Percentiles rank a stretch among this genome's conserved stretches.
phyloP scores from a whole-genome alignment of 495 filamentous ascomycete genomes.

The Trichoderma erinaceum region DNA sequence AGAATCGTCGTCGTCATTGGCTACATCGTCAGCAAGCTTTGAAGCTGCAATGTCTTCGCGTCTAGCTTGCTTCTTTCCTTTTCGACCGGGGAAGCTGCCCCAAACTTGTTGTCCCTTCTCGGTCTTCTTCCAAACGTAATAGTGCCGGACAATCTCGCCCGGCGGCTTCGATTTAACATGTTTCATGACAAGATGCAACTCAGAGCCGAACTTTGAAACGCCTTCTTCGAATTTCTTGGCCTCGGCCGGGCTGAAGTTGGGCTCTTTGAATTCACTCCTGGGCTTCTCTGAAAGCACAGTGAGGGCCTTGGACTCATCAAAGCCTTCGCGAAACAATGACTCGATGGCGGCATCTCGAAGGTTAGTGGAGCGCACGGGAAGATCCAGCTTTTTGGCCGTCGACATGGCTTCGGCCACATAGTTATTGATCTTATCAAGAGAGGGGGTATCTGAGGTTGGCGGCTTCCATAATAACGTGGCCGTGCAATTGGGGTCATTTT shows the following conservation, averaged over 20 bases:
- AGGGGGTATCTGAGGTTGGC: constrained; percentile 49
- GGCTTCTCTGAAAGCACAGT: constrained; percentile 59
- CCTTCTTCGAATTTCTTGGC: constrained; percentile 87
- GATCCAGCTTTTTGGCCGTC: constrained; percentile 55
- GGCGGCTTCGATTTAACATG: constrained; percentile 77
- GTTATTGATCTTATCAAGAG: constrained; percentile 50
- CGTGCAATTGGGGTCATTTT: constrained; percentile 41
- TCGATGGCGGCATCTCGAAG: constrained; percentile 81
- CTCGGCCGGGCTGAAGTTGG: constrained; percentile 70
- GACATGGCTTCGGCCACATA: constrained; percentile 66
- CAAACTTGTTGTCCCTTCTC: constrained; percentile 78
- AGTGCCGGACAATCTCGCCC: constrained; percentile 78
- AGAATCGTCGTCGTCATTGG: constrained; percentile 90
- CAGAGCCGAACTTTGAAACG: constrained; percentile 85
- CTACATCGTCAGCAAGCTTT: constrained; percentile 84
- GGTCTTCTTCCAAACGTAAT: constrained; percentile 98
- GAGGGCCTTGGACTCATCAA: constrained; percentile 67
- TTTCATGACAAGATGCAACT: constrained; percentile 74
- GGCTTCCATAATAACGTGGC: constrained; percentile 54
- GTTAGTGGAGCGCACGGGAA: constrained; percentile 70
- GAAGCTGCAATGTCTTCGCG: constrained; percentile 57
- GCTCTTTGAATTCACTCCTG: constrained; percentile 76
- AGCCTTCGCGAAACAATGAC: constrained; percentile 63
- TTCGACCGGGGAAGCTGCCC: constrained; percentile 79
- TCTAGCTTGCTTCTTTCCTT: constrained; percentile 77